Evolutionary conservation across 140 eudicot genomes (phyloP).

Genomic region (Oenanthe javanica): DNA sequence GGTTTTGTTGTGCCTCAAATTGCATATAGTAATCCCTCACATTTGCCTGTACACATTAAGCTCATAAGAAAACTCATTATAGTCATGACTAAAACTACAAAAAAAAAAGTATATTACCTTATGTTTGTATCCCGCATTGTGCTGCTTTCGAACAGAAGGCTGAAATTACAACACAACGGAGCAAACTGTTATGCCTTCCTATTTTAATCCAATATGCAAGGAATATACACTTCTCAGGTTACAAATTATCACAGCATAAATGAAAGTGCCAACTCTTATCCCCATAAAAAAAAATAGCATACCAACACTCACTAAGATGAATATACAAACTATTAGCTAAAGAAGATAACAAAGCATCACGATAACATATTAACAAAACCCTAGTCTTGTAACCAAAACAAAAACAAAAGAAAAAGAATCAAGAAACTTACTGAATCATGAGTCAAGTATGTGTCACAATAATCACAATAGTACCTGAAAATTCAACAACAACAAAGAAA

Average conservation of each 20-base stretch:
- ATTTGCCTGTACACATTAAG: conserved; percentile 44
- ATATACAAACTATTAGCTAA: neutral
- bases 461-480: conserved; percentile 87
- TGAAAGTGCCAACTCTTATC: neutral
- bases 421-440: conserved; percentile 77
- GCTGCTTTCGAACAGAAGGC: conserved; percentile 94
- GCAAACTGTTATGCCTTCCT: neutral
- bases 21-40: conserved; percentile 75
- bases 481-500: conserved; percentile 3
- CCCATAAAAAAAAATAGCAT: neutral
- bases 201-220: neutral
- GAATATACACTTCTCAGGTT: neutral
- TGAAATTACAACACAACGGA: conserved; percentile 19
- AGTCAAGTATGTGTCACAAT: conserved; percentile 87
- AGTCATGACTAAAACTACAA: neutral
- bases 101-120: conserved; percentile 35
- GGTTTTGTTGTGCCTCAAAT: conserved; percentile 75
- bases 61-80: conserved; percentile 5
- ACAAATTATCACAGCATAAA: neutral
- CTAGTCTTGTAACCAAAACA: neutral
- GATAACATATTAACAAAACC: neutral
- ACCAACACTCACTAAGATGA: neutral
- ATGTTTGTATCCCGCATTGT: conserved; percentile 86
- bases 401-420: neutral
- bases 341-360: neutral